Evolutionary conservation across 2,329 filamentous ascomycete genomes (phyloP).

Genomic region (Verticillium nubilum): DNA sequence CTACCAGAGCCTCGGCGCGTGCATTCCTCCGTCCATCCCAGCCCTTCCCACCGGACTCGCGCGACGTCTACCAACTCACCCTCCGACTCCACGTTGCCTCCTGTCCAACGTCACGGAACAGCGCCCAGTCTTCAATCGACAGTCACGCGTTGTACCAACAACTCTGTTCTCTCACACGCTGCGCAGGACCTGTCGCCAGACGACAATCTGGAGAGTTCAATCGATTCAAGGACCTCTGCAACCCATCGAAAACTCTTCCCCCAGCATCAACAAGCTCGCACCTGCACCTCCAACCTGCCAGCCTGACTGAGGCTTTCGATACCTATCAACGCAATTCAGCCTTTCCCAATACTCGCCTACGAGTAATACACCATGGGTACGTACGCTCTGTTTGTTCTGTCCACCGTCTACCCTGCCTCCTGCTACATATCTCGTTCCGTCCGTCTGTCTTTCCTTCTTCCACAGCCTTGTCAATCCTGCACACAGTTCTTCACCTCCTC

Average conservation of each 20-base stretch:
- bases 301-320: neutral
- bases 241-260: neutral
- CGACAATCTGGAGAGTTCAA: neutral
- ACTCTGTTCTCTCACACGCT: neutral
- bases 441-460: constrained; percentile 8
- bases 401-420: constrained; percentile 5
- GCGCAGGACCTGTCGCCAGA: neutral
- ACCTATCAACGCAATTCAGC: neutral
- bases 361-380: neutral
- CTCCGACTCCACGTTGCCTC: neutral
- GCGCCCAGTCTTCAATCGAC: neutral
- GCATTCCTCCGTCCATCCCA: neutral
- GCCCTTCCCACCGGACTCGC: neutral
- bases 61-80: neutral
- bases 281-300: neutral
- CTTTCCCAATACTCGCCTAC: neutral
- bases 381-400: neutral
- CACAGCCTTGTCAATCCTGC: constrained; percentile 17
- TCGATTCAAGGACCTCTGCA: neutral
- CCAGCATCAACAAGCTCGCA: neutral
- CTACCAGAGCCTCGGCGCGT: neutral
- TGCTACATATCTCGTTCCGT: constrained; percentile 17
- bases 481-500: constrained; percentile 13
- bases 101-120: neutral
- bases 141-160: neutral